Percentiles rank a stretch among this genome's conserved stretches.
Evolutionary conservation across 2,329 filamentous ascomycete genomes (phyloP).

Genomic region (Trichoderma sp.): DNA sequence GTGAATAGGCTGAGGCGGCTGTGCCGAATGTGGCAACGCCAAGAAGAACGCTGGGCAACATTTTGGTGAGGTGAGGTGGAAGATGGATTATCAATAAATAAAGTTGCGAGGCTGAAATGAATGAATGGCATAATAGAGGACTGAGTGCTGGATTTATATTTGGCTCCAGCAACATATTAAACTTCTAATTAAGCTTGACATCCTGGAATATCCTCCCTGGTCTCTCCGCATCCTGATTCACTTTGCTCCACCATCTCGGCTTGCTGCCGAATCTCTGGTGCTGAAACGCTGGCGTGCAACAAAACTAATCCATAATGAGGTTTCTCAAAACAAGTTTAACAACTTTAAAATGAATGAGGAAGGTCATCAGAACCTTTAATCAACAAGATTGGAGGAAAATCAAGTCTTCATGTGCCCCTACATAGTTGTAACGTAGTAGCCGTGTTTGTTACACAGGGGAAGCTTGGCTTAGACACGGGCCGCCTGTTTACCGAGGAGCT

Average conservation of each 20-base stretch:
- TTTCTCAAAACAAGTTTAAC: background rate
- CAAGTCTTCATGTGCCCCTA: background rate
- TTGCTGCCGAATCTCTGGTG: background rate
- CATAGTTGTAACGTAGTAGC: slow-evolving; percentile 13
- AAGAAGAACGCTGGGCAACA: slow-evolving; percentile 22
- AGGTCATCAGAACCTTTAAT: background rate
- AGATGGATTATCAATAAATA: background rate
- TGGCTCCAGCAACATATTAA: background rate
- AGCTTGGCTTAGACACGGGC: background rate
- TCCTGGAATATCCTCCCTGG: background rate
- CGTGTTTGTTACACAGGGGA: background rate
- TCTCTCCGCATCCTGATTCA: too few relatives aligned
- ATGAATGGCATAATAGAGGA: too few relatives aligned
- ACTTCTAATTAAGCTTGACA: background rate
- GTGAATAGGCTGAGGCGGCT: slow-evolving; percentile 25
- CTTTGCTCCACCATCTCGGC: background rate
- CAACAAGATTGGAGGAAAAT: slow-evolving; percentile 19
- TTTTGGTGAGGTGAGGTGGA: background rate
- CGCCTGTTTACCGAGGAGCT: background rate
- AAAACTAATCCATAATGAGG: background rate
- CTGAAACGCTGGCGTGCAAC: background rate
- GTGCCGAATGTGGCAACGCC: slow-evolving; percentile 24
- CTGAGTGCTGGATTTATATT: background rate
- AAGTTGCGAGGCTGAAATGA: background rate
- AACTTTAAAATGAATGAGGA: background rate